Conservation (phyloP, 179 eudicot species). For the Beta lomatogona region DNA sequence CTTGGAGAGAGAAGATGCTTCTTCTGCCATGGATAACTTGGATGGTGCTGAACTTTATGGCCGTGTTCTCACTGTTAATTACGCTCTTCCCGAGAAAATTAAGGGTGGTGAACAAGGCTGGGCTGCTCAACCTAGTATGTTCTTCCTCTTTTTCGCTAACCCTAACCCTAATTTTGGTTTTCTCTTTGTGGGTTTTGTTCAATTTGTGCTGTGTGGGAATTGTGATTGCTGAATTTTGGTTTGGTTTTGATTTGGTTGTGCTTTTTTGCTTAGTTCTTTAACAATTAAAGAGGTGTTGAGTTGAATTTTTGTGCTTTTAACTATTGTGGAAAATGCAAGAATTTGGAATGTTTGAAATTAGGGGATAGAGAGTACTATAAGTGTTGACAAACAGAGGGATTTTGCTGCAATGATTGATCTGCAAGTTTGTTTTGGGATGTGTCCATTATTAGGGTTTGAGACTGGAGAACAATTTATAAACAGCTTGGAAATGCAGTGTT, state of each 20-base stretch:
- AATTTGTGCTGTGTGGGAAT: background rate
- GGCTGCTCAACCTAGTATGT: slow-evolving; percentile 98
- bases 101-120: slow-evolving; percentile 99
- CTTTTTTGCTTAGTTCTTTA: background rate
- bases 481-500: no score
- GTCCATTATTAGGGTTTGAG: background rate
- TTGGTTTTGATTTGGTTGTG: background rate
- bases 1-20: slow-evolving; percentile 84
- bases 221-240: background rate
- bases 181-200: background rate
- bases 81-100: slow-evolving; percentile 89
- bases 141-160: background rate
- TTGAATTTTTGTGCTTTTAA: background rate
- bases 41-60: slow-evolving; percentile 98
- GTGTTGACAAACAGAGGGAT: background rate
- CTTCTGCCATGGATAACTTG: slow-evolving; percentile 95
- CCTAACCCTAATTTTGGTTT: slow-evolving; percentile 20
- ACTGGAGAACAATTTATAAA: background rate
- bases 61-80: slow-evolving; percentile 87
- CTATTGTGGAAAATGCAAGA: background rate
- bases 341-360: no score
- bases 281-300: background rate
- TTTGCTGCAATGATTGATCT: background rate
- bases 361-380: background rate
- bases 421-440: background rate